phyloP scores from a whole-genome alignment of 2,329 filamentous ascomycete genomes.

The Neocatenulostroma microsporum region DNA sequence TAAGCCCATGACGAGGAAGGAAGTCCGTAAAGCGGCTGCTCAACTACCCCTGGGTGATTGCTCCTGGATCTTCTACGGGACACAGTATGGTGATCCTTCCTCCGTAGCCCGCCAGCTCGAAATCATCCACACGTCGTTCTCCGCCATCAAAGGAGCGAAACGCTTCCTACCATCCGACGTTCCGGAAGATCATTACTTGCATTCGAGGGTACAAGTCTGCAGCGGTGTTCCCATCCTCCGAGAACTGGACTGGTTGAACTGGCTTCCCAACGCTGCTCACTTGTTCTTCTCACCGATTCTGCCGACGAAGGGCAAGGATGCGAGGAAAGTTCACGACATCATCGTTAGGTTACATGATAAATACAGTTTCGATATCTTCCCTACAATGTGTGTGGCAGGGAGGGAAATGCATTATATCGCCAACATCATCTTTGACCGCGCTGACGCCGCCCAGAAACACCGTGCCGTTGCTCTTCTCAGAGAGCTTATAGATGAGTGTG shows the following conservation, averaged over 20 bases:
- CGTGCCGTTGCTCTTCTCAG: not conserved
- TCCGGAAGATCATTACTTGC: constrained; percentile 6
- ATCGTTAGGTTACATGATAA: not conserved
- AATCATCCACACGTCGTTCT: constrained; percentile 39
- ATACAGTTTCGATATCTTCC: constrained; percentile 2
- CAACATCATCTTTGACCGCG: constrained; percentile 4
- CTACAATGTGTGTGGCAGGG: constrained; percentile 1
- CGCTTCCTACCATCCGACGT: not conserved
- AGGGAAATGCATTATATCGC: constrained; percentile 3
- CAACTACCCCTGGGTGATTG: constrained; percentile 5
- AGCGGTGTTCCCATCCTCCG: not conserved
- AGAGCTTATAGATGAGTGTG: not conserved
- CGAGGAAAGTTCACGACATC: constrained; percentile 1
- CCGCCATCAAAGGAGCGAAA: constrained; percentile 30
- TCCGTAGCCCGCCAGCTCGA: constrained; percentile 27
- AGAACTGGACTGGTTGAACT: not conserved
- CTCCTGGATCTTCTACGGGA: constrained; percentile 46
- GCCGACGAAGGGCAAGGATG: constrained; percentile 1
- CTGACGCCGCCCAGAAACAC: constrained; percentile 1
- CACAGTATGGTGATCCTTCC: constrained; percentile 30
- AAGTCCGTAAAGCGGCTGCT: not conserved
- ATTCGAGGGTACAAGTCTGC: constrained; percentile 1
- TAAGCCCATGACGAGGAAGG: constrained; percentile 1
- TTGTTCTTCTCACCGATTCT: not conserved
- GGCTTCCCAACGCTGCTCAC: not conserved